Percentiles rank a stretch among this genome's conserved stretches.
Evolutionary conservation across 345 rosid species (phyloP).

Genomic region (Hibiscus mutabilis): DNA sequence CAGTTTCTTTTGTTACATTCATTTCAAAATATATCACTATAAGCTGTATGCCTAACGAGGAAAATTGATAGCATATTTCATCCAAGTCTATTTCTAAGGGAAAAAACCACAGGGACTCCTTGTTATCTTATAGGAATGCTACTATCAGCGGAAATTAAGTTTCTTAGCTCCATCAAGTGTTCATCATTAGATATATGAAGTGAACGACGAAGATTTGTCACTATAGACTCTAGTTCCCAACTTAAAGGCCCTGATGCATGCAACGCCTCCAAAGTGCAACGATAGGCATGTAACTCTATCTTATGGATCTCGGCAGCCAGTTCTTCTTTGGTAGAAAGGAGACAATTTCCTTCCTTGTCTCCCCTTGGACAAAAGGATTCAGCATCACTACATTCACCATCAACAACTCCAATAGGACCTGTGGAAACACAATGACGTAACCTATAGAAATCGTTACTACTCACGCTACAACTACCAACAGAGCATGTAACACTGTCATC

Average conservation of each 20-base stretch:
- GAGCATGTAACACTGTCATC: slow-evolving; percentile 46
- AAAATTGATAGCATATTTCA: slow-evolving; percentile 6
- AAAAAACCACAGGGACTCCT: slow-evolving; percentile 11
- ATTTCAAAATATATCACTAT: slow-evolving; percentile 21
- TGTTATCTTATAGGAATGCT: slow-evolving; percentile 45
- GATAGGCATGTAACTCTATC: slow-evolving; percentile 65
- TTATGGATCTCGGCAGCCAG: slow-evolving; percentile 47
- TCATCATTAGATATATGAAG: slow-evolving; percentile 80
- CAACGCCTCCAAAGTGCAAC: slow-evolving; percentile 57
- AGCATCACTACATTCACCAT: slow-evolving; percentile 32
- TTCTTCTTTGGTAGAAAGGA: slow-evolving; percentile 23
- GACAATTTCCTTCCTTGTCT: slow-evolving; percentile 20
- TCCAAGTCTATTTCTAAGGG: slow-evolving; percentile 25
- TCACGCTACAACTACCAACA: slow-evolving; percentile 58
- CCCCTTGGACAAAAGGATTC: slow-evolving; percentile 34
- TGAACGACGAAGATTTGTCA: slow-evolving; percentile 71
- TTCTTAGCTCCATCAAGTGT: slow-evolving; percentile 68
- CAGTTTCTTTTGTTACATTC: slow-evolving; percentile 26
- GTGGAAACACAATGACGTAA: slow-evolving; percentile 17
- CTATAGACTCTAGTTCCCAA: slow-evolving; percentile 84
- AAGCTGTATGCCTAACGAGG: slow-evolving; percentile 18
- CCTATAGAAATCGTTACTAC: slow-evolving; percentile 15
- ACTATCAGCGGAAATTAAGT: slow-evolving; percentile 56
- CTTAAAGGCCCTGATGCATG: slow-evolving; percentile 76
- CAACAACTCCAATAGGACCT: slow-evolving; percentile 24